These are phyloP conservation scores for Monosporascus sp. DNA, from an alignment of 2,329 filamentous ascomycete genomes.

Conservation along the genomic window DNA sequence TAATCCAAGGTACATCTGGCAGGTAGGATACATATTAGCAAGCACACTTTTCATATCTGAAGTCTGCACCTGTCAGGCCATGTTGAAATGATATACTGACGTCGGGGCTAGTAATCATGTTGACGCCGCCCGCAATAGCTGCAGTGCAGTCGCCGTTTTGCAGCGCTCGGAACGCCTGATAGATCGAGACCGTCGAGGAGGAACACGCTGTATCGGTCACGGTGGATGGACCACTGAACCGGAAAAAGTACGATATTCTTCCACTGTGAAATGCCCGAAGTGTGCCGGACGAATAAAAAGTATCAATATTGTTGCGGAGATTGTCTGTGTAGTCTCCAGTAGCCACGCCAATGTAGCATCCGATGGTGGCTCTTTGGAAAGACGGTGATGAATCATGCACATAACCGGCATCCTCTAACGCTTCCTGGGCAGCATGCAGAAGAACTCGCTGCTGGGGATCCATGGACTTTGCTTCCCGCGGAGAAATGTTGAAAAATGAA, in stretches of 20 bases:
- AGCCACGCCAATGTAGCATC: constrained; percentile 7
- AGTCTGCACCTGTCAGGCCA: too few relatives aligned
- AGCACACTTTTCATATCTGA: too few relatives aligned
- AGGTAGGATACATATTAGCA: too few relatives aligned
- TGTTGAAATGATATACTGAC: constrained; percentile 1
- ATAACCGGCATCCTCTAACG: constrained; percentile 7
- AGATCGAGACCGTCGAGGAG: constrained; percentile 8
- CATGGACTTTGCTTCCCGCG: constrained; percentile 9
- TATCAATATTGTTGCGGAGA: constrained; percentile 7
- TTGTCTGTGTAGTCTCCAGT: constrained; percentile 10
- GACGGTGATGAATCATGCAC: constrained; percentile 5
- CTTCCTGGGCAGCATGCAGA: constrained; percentile 7
- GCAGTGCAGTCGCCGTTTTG: constrained; percentile 4
- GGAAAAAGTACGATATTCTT: constrained; percentile 11
- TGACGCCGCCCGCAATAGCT: constrained; percentile 7
- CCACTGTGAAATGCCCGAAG: constrained; percentile 9
- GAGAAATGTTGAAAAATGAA: constrained; percentile 13
- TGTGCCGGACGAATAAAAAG: constrained; percentile 2
- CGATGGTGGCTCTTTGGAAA: constrained; percentile 8
- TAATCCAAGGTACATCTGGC: constrained; percentile 10
- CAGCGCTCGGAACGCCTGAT: constrained; percentile 9
- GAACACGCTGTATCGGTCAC: constrained; percentile 10
- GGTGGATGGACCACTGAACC: constrained; percentile 8
- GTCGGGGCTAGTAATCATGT: constrained; percentile 10
- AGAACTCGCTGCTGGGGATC: constrained; percentile 9